Evolutionary conservation across 2,329 filamentous ascomycete genomes (phyloP), one percentile per base, ranked within the genome.

Genomic region (Claviceps humidiphila): DNA sequence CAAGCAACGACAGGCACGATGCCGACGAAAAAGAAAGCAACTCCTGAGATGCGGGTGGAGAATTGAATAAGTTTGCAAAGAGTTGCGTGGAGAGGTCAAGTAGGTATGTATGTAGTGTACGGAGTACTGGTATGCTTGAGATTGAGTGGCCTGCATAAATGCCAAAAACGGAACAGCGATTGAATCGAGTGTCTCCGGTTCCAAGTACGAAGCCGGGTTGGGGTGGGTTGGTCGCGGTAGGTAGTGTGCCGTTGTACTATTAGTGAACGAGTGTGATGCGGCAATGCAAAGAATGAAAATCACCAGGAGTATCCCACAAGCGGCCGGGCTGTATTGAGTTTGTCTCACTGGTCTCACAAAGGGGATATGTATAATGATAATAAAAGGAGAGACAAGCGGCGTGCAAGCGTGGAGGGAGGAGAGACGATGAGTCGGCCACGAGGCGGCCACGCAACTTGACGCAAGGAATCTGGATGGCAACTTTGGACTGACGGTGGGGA

Each of bases 231-330:
- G 9, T 34, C 9, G 30, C 9, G 30, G 30, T 34, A 34, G 30
- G 30, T 40, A 8, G n/a, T 17, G 40, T 17, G 17, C n/a, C 40
- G 40, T 17, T 9, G 17, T 42, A 42, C 9, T 48, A 17, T 40
- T 40, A 5, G 20, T n/a, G 11, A 40, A 45, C 39, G 51, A 49
- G 38, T 40, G 51, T 49, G 22, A 20, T 44, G 5, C 6, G 42
- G 22, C 17, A 30, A 44, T 26, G 34, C 5, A 43, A 20, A 34
- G 43, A 37, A n/a, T 47, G 53, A 37, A 17, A 54, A 38, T 54
- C 50, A 22, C 50, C 46, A 47, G 42, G 46, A 50, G 34, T 49
- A 41, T 51, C 40, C 49, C 52, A 43, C 30, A 34, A 34, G 30
- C 9, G 30, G 30, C 30, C 9, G 4, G 11, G 30, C 30, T 34